phyloP scores from a whole-genome alignment of 345 rosid species.

The Heritiera fomes region DNA sequence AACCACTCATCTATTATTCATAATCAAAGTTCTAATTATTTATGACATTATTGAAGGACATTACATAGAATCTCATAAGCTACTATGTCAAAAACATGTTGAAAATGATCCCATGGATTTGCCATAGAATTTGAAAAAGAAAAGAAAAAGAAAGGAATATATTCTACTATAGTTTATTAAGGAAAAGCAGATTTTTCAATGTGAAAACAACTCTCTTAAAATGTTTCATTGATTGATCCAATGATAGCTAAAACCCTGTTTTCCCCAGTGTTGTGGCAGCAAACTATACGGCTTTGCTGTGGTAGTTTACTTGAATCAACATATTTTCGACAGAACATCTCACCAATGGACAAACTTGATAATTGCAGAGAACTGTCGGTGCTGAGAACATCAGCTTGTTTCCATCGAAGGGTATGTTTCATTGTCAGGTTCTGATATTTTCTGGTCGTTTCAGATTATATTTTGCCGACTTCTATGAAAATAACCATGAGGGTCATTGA shows the following conservation, averaged over 20 bases:
- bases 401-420: not conserved
- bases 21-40: not conserved
- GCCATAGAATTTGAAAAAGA: not conserved
- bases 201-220: not conserved
- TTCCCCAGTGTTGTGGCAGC: not conserved
- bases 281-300: not conserved
- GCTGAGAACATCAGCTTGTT: not conserved
- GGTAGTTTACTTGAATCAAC: not conserved
- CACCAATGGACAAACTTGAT: not conserved
- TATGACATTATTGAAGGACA: not conserved
- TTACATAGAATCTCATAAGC: not conserved
- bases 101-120: not conserved
- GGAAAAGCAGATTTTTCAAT: not conserved
- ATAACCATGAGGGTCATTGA: not conserved
- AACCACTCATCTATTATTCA: not conserved
- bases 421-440: not conserved
- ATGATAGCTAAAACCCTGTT: not conserved
- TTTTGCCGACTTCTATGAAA: not conserved
- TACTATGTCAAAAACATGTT: not conserved
- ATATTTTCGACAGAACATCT: not conserved
- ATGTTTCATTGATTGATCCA: not conserved
- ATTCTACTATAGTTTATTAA: not conserved
- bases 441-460: not conserved
- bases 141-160: not conserved
- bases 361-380: too few species aligned